Evolutionary conservation across 2,329 filamentous ascomycete species (phyloP), one percentile per base, ranked within the genome.

Genomic region (Saccharata proteae): DNA sequence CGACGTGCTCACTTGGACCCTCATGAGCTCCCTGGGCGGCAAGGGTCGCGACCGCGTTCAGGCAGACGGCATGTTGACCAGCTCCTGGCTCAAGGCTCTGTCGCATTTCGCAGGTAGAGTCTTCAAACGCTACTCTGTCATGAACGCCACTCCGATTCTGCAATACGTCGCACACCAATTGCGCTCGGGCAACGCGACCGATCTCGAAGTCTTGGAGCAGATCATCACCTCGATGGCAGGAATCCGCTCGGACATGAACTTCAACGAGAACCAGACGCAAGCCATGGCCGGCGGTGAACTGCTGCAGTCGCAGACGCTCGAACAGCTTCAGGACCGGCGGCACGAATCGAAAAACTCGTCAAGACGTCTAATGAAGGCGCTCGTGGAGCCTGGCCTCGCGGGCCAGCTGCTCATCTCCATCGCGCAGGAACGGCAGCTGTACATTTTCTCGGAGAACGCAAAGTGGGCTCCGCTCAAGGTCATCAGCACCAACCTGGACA

Each of bases 141-240:
- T 96, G 65, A 80, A 90, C 43, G 75, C 84, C 1, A 76, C 76
- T 0, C 88, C 90, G 0, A 72, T 98, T 12, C 65, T 98, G 30
- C 81, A 86, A 53, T 96, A 94, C 51, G 81, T 96, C 40, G 79
- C 83, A 27, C 70, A 83, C 38, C 85, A 94, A 51, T 70, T 98
- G 4, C 71, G 76, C 29, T 70, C 69, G 29, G 80, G 86, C 40
- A 92, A 93, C 43, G 80, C 85, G 1, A 92, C 82, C 7, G 86
- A 96, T 52, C 66, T 98, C 19, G 83, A 93, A 40, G 82, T 98
- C 38, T 62, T 98, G 24, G 81, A 90, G 49, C 84, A 96, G 48
- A 71, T 98, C 38, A 80, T 96, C 30, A 75, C 76, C 20, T 82
- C 81, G 3, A 96, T 98, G 90, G 84, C 83, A 12, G 92, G 92